These are phyloP conservation scores for Styphnolobium japonicum DNA, from an alignment of 306 rosid species.

Conservation along the genomic window DNA sequence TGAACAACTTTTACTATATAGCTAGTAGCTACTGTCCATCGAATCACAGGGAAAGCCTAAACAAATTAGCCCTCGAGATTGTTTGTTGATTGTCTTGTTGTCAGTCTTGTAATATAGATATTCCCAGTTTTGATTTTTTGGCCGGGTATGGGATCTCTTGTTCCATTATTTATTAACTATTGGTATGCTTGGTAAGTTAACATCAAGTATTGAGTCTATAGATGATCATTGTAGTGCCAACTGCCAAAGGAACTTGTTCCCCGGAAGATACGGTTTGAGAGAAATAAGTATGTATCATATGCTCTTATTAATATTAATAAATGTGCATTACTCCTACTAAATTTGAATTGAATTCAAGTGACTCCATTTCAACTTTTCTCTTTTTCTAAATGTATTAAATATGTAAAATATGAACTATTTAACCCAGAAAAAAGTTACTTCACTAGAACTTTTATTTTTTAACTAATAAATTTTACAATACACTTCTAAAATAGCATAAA, in stretches of 20 bases:
- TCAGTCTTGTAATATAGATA: constrained; percentile 8
- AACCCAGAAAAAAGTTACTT: too few species aligned
- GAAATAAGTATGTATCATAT: not conserved
- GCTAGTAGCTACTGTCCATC: constrained; percentile 16
- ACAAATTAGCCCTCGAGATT: constrained; percentile 29
- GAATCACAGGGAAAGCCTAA: constrained; percentile 25
- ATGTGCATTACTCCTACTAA: too few species aligned
- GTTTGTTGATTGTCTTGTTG: constrained; percentile 5
- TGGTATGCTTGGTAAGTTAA: not conserved
- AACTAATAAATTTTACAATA: too few species aligned
- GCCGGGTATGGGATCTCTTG: not conserved
- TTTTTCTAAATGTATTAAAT: too few species aligned
- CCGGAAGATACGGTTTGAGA: not conserved
- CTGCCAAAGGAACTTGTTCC: not conserved
- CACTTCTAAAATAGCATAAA: too few species aligned
- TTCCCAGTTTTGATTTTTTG: not conserved
- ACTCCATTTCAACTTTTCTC: too few species aligned
- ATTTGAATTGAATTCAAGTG: too few species aligned
- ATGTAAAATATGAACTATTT: too few species aligned
- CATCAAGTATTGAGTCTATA: not conserved
- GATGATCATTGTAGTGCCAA: not conserved
- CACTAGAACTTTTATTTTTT: too few species aligned
- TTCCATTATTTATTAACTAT: not conserved
- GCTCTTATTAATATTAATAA: not conserved
- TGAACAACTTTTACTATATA: constrained; percentile 7